A percentile compares a stretch with the other conserved stretches of the same genome.
phyloP scores from a whole-genome alignment of 148 eudicot species.

The Camellia granthamiana region DNA sequence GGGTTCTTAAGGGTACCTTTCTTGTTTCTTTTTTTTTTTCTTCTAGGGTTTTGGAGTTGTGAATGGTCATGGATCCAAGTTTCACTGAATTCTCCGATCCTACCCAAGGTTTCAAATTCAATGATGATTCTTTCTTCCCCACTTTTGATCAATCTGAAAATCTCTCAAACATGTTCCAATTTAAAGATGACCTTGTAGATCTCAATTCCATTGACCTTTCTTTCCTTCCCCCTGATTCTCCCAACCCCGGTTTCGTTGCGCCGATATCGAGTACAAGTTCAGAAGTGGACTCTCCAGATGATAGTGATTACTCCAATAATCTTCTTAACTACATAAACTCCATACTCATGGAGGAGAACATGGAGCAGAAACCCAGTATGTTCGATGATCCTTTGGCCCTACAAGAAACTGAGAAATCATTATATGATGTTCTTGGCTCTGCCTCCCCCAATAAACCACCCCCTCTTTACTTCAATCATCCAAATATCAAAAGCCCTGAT shows the following conservation, averaged over 20 bases:
- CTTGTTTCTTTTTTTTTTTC: background rate
- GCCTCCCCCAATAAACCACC: constrained; percentile 27
- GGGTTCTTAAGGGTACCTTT: background rate
- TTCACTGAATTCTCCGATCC: constrained; percentile 9
- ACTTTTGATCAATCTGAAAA: constrained; percentile 1
- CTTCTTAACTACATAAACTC: constrained; percentile 40
- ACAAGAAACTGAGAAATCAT: constrained; percentile 44
- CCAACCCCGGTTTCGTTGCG: constrained; percentile 15
- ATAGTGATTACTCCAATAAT: constrained; percentile 27
- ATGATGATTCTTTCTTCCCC: constrained; percentile 14
- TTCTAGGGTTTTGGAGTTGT: no score
- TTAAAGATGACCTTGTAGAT: constrained; percentile 16
- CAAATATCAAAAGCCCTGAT: constrained; percentile 42
- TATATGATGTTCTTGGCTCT: constrained; percentile 43
- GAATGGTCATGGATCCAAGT: constrained; percentile 10
- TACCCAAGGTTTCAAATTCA: background rate
- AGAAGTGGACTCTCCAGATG: constrained; percentile 34
- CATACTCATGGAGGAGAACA: constrained; percentile 50
- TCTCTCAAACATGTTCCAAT: constrained; percentile 2
- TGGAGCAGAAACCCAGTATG: constrained; percentile 50
- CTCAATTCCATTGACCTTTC: constrained; percentile 21
- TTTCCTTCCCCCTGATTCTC: constrained; percentile 9
- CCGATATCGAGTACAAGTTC: constrained; percentile 24
- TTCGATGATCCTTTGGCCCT: constrained; percentile 50
- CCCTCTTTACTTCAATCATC: constrained; percentile 24